A percentile compares a stretch with the other conserved stretches of the same genome.
phyloP scores from a whole-genome alignment of 805 yeast species.

The Saccharomyces cerevisiae region DNA sequence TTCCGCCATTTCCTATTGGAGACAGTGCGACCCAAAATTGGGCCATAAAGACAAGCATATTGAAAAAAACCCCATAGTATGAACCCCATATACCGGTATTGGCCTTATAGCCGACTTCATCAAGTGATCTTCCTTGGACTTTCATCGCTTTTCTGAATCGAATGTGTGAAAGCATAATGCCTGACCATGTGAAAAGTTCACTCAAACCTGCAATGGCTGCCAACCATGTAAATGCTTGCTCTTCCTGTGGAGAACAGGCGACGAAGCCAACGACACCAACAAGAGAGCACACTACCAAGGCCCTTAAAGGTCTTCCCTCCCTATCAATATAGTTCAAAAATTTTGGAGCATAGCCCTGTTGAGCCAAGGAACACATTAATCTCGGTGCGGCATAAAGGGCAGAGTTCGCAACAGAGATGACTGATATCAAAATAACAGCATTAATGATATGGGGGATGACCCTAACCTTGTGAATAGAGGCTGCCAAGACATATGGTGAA shows the following conservation, averaged over 20 bases:
- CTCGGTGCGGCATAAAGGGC: slow-evolving; percentile 67
- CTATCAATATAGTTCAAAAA: slow-evolving; percentile 45
- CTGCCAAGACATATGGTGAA: slow-evolving; percentile 73
- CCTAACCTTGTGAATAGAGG: slow-evolving; percentile 49
- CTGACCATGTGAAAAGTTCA: slow-evolving; percentile 53
- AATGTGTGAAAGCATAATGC: slow-evolving; percentile 44
- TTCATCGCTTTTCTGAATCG: slow-evolving; percentile 48
- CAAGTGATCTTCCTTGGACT: slow-evolving; percentile 39
- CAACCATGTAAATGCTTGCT: slow-evolving; percentile 52
- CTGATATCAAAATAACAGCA: slow-evolving; percentile 64
- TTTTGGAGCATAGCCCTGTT: slow-evolving; percentile 64
- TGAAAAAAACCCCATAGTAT: slow-evolving; percentile 41
- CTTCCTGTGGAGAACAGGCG: slow-evolving; percentile 46
- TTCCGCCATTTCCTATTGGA: slow-evolving; percentile 40
- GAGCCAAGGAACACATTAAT: slow-evolving; percentile 59
- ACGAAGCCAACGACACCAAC: slow-evolving; percentile 56
- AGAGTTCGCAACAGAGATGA: slow-evolving; percentile 69
- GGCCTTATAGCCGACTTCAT: slow-evolving; percentile 44
- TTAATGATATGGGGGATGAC: slow-evolving; percentile 68
- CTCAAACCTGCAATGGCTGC: slow-evolving; percentile 52
- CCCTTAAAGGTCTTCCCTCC: slow-evolving; percentile 52
- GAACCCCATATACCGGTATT: slow-evolving; percentile 45
- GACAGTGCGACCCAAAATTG: slow-evolving; percentile 60
- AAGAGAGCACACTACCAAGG: slow-evolving; percentile 41
- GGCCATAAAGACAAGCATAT: slow-evolving; percentile 42